Evolutionary conservation across 257 asterid species (phyloP).

Genomic region (Solanum habrochaites): DNA sequence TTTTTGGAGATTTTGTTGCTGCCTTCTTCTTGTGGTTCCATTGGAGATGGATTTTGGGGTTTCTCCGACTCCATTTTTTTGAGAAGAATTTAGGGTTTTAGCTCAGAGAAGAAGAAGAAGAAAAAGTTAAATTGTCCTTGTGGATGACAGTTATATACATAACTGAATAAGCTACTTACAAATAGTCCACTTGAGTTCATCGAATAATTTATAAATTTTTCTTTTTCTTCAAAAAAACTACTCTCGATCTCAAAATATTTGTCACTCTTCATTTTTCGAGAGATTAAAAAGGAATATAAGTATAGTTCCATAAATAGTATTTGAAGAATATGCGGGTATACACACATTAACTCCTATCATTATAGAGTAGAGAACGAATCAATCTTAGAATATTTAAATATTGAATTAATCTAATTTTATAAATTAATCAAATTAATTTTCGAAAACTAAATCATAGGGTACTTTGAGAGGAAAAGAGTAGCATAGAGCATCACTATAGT

Average conservation of each 20-base stretch:
- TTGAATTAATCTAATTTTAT: too few relatives aligned
- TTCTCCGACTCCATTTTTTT: not conserved
- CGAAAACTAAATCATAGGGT: not conserved
- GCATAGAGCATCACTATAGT: not conserved
- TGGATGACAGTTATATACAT: not conserved
- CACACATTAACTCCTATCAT: too few relatives aligned
- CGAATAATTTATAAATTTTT: not conserved
- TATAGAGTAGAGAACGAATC: too few relatives aligned
- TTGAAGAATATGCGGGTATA: not conserved
- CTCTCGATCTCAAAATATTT: not conserved
- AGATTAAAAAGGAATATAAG: not conserved
- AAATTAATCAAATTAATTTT: not conserved
- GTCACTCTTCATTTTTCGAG: not conserved
- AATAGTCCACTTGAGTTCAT: not conserved
- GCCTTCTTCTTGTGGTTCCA: not conserved
- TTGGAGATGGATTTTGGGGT: not conserved
- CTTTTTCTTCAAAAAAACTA: not conserved
- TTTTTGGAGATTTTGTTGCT: constrained; percentile 50
- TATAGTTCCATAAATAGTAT: not conserved
- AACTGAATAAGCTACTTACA: not conserved
- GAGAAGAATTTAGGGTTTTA: not conserved
- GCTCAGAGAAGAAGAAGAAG: not conserved
- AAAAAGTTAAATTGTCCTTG: not conserved
- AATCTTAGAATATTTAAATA: too few relatives aligned
- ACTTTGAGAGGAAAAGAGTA: not conserved